phyloP scores from a whole-genome alignment of 768 basidiomycete species.

The Agrocybe pediades region DNA sequence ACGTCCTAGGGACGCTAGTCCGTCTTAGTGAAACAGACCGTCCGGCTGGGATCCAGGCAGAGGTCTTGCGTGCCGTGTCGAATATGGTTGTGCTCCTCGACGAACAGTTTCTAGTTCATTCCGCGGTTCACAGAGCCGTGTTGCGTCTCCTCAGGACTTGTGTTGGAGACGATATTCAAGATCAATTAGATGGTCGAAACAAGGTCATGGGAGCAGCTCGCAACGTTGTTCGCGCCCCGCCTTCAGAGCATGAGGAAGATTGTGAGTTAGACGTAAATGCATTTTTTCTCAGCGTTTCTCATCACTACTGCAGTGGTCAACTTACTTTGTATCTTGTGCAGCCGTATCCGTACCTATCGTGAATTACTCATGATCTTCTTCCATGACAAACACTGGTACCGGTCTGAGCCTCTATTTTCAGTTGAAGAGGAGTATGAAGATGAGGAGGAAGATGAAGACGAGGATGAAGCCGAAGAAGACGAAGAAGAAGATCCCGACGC shows the following conservation, averaged over 20 bases:
- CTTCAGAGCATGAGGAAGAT: constrained; percentile 91
- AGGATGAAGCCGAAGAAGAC: constrained; percentile 53
- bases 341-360: constrained; percentile 84
- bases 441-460: constrained; percentile 54
- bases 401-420: constrained; percentile 71
- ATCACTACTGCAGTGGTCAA: constrained; percentile 71
- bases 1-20: constrained; percentile 84
- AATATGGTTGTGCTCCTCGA: constrained; percentile 92
- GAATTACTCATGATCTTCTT: constrained; percentile 97
- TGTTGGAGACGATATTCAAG: constrained; percentile 90
- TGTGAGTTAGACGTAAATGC: constrained; percentile 44
- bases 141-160: constrained; percentile 83
- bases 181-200: constrained; percentile 77
- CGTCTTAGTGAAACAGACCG: constrained; percentile 83
- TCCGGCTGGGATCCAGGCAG: constrained; percentile 88
- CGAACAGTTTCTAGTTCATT: constrained; percentile 91
- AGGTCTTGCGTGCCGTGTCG: constrained; percentile 83
- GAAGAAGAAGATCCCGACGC: constrained; percentile 43
- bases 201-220: constrained; percentile 85
- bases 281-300: background rate
- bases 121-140: constrained; percentile 87
- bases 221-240: constrained; percentile 61
- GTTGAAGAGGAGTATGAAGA: constrained; percentile 79
- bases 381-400: constrained; percentile 90
- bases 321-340: constrained; percentile 89